Evolutionary conservation across 108 stramenopile species (phyloP), one percentile per base, ranked within the genome.

Genomic region (Cyclostephanos invisitatus): DNA sequence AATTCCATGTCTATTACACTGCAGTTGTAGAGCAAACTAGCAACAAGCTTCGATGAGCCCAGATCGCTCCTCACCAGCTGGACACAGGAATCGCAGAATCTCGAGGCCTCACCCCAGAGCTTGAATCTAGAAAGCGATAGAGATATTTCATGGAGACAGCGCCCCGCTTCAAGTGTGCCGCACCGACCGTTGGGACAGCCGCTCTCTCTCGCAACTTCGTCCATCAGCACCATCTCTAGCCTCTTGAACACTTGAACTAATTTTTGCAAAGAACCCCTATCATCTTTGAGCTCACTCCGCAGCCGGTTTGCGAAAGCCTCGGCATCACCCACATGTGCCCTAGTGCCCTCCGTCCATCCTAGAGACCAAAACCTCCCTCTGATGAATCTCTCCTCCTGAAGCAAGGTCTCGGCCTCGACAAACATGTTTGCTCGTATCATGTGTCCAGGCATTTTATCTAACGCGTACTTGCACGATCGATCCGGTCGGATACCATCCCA

Each of bases 401-500:
- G 55, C 28, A 92, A 72, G 22, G 78, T 75, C 7, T 83, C 84
- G 2, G 83, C 88, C 51, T 79, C 82, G 35, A 64, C 80, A 56
- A 75, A 82, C 86, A 92, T 88, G 22, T 64, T 82, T 10, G 87
- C 91, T 11, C 84, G 79, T 61, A 92, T 81, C 87, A 92, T 86
- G 62, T 92, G 91, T 18, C 77, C 56, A 35, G 86, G 71, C 42
- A 88, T 81, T 73, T 85, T 85, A 69, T 88, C 85, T 18, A 92
- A 67, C 18, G 87, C 87, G 65, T 92, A 92, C 55, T 78, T 83
- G 28, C 84, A 78, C 7, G 84, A 78, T 46, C 85, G 86, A 65
- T 89, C 87, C 15, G 85, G 85, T 28, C 81, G 54, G 29, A 82
- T 53, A 29, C 62, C 67, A 46, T 88, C 87, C 91, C 91, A 92